Evolutionary conservation across 208 protist species (phyloP).

Genomic region (Trypanosoma vivax): DNA sequence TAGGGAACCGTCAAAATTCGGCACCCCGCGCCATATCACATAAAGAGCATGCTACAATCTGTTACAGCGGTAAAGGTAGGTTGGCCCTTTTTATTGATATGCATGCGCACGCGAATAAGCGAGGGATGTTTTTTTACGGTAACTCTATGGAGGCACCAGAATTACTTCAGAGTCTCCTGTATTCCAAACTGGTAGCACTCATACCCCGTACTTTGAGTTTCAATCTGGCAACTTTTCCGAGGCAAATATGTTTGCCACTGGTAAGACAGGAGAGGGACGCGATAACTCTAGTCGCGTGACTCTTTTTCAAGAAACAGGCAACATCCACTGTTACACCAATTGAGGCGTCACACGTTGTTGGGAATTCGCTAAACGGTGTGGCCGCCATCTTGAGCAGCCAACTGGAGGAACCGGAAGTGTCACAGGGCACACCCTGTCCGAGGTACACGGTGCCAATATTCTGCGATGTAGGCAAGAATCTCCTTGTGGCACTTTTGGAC

Average conservation of each 20-base stretch:
- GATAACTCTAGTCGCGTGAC: conserved; percentile 87
- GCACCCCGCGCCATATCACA: conserved; percentile 77
- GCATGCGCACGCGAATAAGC: conserved; percentile 92
- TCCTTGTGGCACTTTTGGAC: conserved; percentile 79
- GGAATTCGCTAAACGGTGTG: conserved; percentile 49
- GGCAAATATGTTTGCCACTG: conserved; percentile 86
- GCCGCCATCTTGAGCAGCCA: conserved; percentile 20
- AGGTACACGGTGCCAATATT: conserved; percentile 65
- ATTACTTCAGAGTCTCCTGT: conserved; percentile 81
- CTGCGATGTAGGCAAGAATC: conserved; percentile 64
- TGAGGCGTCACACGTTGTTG: conserved; percentile 86
- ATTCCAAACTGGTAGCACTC: conserved; percentile 80
- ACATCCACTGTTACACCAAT: conserved; percentile 88
- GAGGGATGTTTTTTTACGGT: conserved; percentile 93
- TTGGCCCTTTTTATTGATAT: conserved; percentile 89
- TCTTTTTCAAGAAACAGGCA: conserved; percentile 64
- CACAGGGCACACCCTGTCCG: conserved; percentile 12
- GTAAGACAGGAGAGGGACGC: conserved; percentile 85
- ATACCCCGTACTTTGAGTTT: conserved; percentile 91
- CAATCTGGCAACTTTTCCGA: conserved; percentile 87
- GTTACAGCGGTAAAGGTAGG: conserved; percentile 24
- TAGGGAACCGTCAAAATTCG: conserved; percentile 45
- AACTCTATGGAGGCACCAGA: conserved; percentile 69
- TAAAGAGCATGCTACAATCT: conserved; percentile 45
- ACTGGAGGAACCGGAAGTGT: conserved; percentile 23